Evolutionary conservation across 768 basidiomycete species (phyloP).

Genomic region (Podaxis sp.): DNA sequence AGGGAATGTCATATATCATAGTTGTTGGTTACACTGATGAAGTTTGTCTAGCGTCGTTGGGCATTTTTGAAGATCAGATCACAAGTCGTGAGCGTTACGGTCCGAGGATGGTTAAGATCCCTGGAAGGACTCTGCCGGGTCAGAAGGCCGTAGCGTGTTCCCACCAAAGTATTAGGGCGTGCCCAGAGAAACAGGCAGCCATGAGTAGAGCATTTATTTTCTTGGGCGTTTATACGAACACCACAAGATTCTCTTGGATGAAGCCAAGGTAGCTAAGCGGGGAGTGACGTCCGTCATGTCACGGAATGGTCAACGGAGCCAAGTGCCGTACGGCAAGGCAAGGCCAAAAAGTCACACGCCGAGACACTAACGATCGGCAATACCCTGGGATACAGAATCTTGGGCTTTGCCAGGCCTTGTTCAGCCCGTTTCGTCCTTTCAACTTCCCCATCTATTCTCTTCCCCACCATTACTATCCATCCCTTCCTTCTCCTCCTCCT

Average conservation of each 20-base stretch:
- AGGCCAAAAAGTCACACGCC: slow-evolving; percentile 3
- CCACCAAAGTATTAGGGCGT: too few species aligned
- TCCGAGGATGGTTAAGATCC: too few species aligned
- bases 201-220: too few species aligned
- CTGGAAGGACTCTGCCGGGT: too few species aligned
- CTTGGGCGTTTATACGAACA: not conserved
- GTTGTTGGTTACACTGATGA: too few species aligned
- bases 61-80: too few species aligned
- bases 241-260: not conserved
- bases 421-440: not conserved
- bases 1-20: too few species aligned
- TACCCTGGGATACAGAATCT: not conserved
- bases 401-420: not conserved
- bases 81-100: too few species aligned
- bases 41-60: too few species aligned
- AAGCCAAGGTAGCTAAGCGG: not conserved
- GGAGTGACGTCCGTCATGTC: slow-evolving; percentile 5
- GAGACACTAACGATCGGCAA: not conserved
- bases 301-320: not conserved
- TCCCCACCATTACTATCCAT: slow-evolving; percentile 8
- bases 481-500: slow-evolving; percentile 9
- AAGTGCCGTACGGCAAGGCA: too few species aligned
- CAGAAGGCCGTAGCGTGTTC: too few species aligned
- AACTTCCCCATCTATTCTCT: not conserved
- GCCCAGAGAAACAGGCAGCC: too few species aligned